phyloP scores from a whole-genome alignment of 139 green algal genomes.

The Choricystis sp. region DNA sequence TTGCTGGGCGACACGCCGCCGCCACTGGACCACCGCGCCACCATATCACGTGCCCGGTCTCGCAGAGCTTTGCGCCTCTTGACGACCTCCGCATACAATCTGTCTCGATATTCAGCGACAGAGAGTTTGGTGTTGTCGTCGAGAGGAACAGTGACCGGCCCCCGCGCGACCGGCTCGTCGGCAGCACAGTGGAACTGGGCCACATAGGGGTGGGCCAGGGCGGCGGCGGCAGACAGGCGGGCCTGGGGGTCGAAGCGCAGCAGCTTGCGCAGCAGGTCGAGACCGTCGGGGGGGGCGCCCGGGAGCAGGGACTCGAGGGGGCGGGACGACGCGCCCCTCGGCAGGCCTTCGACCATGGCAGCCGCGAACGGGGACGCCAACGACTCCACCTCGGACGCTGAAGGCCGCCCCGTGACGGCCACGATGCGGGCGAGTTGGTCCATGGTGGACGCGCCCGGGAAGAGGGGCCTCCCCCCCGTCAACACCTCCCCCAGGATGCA shows the following conservation, averaged over 20 bases:
- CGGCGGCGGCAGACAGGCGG: constrained; percentile 70
- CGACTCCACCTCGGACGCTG: constrained; percentile 57
- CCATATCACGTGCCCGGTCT: not conserved
- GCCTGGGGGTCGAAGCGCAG: constrained; percentile 72
- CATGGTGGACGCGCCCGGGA: constrained; percentile 88
- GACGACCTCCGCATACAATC: constrained; percentile 80
- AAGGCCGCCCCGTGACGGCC: constrained; percentile 51
- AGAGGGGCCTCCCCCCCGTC: constrained; percentile 65
- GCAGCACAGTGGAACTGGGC: constrained; percentile 79
- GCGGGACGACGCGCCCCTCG: constrained; percentile 28
- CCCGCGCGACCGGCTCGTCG: constrained; percentile 57
- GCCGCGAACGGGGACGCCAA: constrained; percentile 71
- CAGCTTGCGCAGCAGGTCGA: constrained; percentile 67
- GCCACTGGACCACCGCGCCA: not conserved
- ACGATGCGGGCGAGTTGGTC: constrained; percentile 83
- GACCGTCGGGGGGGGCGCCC: constrained; percentile 45
- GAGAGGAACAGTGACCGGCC: constrained; percentile 67
- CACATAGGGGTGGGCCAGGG: constrained; percentile 86
- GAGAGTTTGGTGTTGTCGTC: constrained; percentile 86
- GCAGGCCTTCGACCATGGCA: constrained; percentile 79
- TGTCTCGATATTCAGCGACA: constrained; percentile 55
- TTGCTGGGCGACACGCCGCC: not conserved
- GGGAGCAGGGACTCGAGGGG: constrained; percentile 61
- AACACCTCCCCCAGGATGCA: constrained; percentile 97
- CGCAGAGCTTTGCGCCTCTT: constrained; percentile 17